phyloP scores from a whole-genome alignment of 1,139 yeast species.

The Schizosaccharomyces versatilis region DNA sequence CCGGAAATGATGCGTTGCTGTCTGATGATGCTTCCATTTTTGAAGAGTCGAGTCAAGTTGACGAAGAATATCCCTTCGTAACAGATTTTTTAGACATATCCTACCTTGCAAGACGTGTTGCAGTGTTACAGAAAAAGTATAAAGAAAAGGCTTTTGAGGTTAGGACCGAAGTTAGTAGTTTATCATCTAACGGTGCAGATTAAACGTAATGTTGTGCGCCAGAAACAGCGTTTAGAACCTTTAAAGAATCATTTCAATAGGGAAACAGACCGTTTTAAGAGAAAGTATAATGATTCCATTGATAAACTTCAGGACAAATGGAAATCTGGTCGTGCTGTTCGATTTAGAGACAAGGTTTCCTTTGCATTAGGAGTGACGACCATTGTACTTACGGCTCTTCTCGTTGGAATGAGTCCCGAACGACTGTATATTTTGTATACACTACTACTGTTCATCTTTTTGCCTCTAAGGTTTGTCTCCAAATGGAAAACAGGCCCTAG shows the following conservation, averaged over 20 bases:
- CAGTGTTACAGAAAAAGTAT: too few relatives aligned
- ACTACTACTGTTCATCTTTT: slow-evolving; percentile 32
- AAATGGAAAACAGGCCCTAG: neutral
- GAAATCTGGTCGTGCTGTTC: slow-evolving; percentile 20
- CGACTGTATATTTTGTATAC: slow-evolving; percentile 63
- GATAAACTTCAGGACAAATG: slow-evolving; percentile 38
- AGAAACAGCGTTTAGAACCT: neutral
- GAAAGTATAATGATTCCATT: slow-evolving; percentile 21
- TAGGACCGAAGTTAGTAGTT: too few relatives aligned
- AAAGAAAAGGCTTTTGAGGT: too few relatives aligned
- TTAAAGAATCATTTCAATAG: slow-evolving; percentile 9
- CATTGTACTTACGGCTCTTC: slow-evolving; percentile 49
- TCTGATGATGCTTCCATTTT: too few relatives aligned
- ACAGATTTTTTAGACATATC: too few relatives aligned
- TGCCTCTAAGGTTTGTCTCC: slow-evolving; percentile 52
- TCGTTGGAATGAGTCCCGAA: slow-evolving; percentile 59
- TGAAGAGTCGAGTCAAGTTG: too few relatives aligned
- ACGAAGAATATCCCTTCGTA: too few relatives aligned
- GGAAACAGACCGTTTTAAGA: slow-evolving; percentile 19
- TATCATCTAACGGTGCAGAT: neutral
- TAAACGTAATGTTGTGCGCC: neutral
- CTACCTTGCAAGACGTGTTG: too few relatives aligned
- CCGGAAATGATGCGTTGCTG: too few relatives aligned
- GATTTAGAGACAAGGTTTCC: slow-evolving; percentile 59
- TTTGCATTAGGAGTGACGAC: slow-evolving; percentile 52